Base-by-base conservation (phyloP, 345 rosid genomes). In the Gossypium sturtianum region DNA sequence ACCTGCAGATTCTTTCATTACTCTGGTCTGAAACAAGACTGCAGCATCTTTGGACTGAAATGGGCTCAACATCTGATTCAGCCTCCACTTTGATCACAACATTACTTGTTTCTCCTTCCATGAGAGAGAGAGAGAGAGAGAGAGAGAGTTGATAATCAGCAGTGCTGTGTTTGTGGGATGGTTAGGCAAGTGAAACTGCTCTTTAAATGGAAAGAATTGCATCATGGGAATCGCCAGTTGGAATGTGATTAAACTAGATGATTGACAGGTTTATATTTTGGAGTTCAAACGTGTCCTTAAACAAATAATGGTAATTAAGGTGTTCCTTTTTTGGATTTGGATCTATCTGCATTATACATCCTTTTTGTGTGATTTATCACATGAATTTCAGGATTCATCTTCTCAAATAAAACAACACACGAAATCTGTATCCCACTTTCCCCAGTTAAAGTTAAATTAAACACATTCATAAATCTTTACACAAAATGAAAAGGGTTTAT, bases 171-270 rank as follows among this genome's bases (percentile, higher is more conserved):
- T 38, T 56, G 2, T 19, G 34, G 45, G 43, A 15, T 47, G 27
- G 47, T 5, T 19, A 25, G 16, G 27, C 49, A 38, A 57, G 51
- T 57, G 65, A 71, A 71, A 71, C 74, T 52, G 74, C 74, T 71
- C 52, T 71, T 57, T 7, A 57, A 20, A 10, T 71, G 72, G 59
- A 8, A 22, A 68, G 72, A 69, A 49, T 69, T 15, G 59, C 58
- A 69, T 25, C 72, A 49, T 49, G 58, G 58, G 72, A 69, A 49
- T 49, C 45, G 59, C 72, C 59, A 69, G 22, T 69, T 69, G 72
- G 72, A 27, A 4, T 16, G 59, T 25, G 22, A 51, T 49, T 68
- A 48, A 48, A 22, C 44, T 49, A 49, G 22, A 49, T 68, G 72
- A 49, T 16, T 27, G 72, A 69, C 72, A 69, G 43, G 72, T 51